Conservation (phyloP, 306 rosid genomes). For the Trifolium repens region DNA sequence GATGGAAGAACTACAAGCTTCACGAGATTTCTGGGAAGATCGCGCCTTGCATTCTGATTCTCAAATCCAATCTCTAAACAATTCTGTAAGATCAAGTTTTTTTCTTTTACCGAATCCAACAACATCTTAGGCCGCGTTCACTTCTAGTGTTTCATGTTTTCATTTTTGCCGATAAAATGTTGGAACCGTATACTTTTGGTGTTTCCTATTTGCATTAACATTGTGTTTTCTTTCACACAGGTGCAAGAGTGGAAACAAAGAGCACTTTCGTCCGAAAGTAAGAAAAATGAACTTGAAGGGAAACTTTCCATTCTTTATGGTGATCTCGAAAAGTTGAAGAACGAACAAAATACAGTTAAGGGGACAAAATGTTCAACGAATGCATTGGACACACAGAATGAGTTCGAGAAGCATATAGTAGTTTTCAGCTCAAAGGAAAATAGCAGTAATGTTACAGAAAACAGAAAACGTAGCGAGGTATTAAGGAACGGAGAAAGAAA, state of each 20-base stretch:
- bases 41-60: slow-evolving; percentile 61
- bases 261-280: slow-evolving; percentile 65
- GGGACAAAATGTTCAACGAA: slow-evolving; percentile 32
- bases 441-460: slow-evolving; percentile 40
- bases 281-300: slow-evolving; percentile 54
- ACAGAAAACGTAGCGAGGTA: slow-evolving; percentile 46
- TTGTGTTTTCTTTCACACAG: slow-evolving; percentile 45
- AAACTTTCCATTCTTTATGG: slow-evolving; percentile 42
- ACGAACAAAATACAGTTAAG: slow-evolving; percentile 38
- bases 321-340: slow-evolving; percentile 58
- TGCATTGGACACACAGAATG: slow-evolving; percentile 53
- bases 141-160: neutral
- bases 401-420: slow-evolving; percentile 78
- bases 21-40: slow-evolving; percentile 89
- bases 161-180: neutral
- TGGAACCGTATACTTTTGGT: neutral
- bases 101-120: no score
- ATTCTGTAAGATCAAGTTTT: slow-evolving; percentile 48
- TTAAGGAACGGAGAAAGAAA: slow-evolving; percentile 51
- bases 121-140: neutral
- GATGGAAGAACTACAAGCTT: slow-evolving; percentile 88
- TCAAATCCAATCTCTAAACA: slow-evolving; percentile 61
- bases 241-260: slow-evolving; percentile 88
- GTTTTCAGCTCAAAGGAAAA: slow-evolving; percentile 76
- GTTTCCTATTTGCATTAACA: neutral